Evolutionary conservation across 176 grass and related monocot genomes (phyloP).

Genomic region (Thinopyrum elongatum): DNA sequence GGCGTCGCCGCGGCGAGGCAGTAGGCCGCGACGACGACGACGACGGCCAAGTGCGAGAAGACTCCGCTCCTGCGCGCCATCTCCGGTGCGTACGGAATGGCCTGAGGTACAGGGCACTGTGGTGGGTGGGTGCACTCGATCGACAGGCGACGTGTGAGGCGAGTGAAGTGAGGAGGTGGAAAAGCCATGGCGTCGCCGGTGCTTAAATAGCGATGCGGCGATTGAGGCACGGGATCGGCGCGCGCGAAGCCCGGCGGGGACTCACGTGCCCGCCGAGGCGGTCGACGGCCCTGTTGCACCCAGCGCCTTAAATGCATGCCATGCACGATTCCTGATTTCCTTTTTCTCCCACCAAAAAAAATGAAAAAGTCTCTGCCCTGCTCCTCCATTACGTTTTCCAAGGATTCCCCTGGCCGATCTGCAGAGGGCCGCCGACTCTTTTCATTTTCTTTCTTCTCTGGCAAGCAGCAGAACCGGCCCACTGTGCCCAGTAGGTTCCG

Average conservation of each 20-base stretch:
- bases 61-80: constrained; percentile 17
- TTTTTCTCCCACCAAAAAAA: not conserved
- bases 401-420: constrained; percentile 29
- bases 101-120: not conserved
- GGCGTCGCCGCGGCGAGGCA: constrained; percentile 26
- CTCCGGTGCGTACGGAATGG: not conserved
- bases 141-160: not conserved
- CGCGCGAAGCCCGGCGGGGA: constrained; percentile 6
- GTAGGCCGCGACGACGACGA: not conserved
- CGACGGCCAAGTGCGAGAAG: not conserved
- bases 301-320: constrained; percentile 49
- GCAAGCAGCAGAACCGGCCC: not conserved
- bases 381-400: constrained; percentile 16
- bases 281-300: not conserved
- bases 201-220: constrained; percentile 43
- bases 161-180: constrained; percentile 27
- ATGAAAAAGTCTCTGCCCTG: not conserved
- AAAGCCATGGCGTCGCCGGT: constrained; percentile 23
- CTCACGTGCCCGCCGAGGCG: constrained; percentile 37
- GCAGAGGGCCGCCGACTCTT: not conserved
- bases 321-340: constrained; percentile 22
- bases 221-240: not conserved
- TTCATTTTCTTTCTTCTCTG: constrained; percentile 25
- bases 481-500: not conserved
- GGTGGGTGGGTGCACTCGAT: too few species aligned